Conservation (phyloP, 805 yeast genomes). For the Candida khao-thaluensis region DNA sequence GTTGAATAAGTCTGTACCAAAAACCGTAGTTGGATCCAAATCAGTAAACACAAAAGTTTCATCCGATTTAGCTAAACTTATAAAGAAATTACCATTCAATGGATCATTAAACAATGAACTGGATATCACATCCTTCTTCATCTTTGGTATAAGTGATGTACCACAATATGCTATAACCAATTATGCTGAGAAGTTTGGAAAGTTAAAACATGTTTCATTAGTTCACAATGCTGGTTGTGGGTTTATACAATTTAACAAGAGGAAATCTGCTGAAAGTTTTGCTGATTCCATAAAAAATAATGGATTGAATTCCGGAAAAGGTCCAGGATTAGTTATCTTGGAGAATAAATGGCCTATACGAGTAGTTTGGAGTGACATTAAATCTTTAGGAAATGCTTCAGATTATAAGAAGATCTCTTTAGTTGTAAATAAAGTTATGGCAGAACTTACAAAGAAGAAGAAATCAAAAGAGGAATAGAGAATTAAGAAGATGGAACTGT, state of each 20-base stretch:
- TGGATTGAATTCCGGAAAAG: slow-evolving; percentile 27
- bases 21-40: neutral
- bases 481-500: too few relatives aligned
- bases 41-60: slow-evolving; percentile 1
- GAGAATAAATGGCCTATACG: slow-evolving; percentile 45
- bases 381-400: slow-evolving; percentile 40
- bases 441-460: slow-evolving; percentile 42
- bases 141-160: slow-evolving; percentile 69
- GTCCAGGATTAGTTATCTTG: slow-evolving; percentile 35
- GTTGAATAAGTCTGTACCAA: slow-evolving; percentile 14
- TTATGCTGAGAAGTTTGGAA: slow-evolving; percentile 45
- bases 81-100: slow-evolving; percentile 65
- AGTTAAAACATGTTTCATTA: slow-evolving; percentile 47
- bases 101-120: slow-evolving; percentile 42
- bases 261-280: slow-evolving; percentile 51
- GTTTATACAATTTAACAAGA: slow-evolving; percentile 51
- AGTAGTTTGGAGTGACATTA: slow-evolving; percentile 54
- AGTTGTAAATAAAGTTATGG: slow-evolving; percentile 53
- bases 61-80: slow-evolving; percentile 50
- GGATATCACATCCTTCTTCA: slow-evolving; percentile 57
- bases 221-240: slow-evolving; percentile 65
- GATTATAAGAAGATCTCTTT: slow-evolving; percentile 49
- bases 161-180: slow-evolving; percentile 63
- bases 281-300: slow-evolving; percentile 22
- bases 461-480: too few relatives aligned